These are phyloP conservation scores for Trichocladium uniseriatum DNA, from an alignment of 495 filamentous ascomycete species.

Conservation along the genomic window DNA sequence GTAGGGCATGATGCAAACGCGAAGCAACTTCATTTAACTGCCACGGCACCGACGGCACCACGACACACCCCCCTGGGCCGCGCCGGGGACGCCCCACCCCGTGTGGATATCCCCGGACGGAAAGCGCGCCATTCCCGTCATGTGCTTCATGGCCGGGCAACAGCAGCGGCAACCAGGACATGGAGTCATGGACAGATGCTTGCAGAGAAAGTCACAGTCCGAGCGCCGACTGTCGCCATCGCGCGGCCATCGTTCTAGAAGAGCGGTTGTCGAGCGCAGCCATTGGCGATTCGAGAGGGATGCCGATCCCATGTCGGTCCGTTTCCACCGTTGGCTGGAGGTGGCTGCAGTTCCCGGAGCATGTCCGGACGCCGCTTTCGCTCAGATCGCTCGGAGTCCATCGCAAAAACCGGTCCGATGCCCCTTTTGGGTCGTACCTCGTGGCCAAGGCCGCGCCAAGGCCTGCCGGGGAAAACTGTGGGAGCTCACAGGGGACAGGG, in stretches of 20 bases:
- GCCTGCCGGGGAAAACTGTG: constrained; percentile 13
- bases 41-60: no score
- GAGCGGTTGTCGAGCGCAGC: no score
- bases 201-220: no score
- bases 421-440: constrained; percentile 7
- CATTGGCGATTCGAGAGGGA: neutral
- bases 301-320: constrained; percentile 13
- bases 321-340: constrained; percentile 15
- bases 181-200: no score
- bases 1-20: constrained; percentile 6
- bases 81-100: neutral
- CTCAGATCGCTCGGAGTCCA: constrained; percentile 3
- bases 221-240: no score
- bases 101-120: no score
- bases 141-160: no score
- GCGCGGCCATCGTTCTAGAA: no score
- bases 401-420: constrained; percentile 25
- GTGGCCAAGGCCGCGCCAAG: constrained; percentile 18
- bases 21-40: neutral
- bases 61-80: neutral
- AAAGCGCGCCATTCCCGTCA: no score
- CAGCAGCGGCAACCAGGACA: no score
- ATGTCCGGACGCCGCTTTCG: no score
- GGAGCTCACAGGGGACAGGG: constrained; percentile 1
- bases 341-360: constrained; percentile 8